Evolutionary conservation across 768 basidiomycete species (phyloP).

Genomic region (Leccinellum albellum): DNA sequence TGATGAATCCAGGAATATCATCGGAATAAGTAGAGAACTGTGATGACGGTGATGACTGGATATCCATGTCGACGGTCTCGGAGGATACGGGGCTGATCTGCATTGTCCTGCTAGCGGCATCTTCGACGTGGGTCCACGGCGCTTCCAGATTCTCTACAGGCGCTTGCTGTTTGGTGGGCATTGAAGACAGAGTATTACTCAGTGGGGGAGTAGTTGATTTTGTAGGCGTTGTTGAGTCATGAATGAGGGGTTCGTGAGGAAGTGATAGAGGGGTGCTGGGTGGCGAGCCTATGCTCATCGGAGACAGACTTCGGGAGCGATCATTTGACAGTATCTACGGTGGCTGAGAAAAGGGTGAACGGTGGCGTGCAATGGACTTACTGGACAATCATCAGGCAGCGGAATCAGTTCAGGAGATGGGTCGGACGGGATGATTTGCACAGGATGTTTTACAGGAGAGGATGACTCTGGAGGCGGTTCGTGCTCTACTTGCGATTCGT

Average conservation of each 20-base stretch:
- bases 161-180: constrained; percentile 16
- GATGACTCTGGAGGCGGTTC: constrained; percentile 7
- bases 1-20: constrained; percentile 33
- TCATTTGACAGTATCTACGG: constrained; percentile 29
- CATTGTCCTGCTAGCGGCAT: constrained; percentile 26
- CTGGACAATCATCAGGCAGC: constrained; percentile 17
- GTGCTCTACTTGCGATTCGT: constrained; percentile 1
- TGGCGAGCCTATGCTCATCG: constrained; percentile 59
- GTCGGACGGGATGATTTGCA: constrained; percentile 1
- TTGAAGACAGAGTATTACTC: constrained; percentile 10
- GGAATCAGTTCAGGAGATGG: constrained; percentile 13
- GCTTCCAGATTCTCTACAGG: constrained; percentile 14
- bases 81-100: constrained; percentile 32
- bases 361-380: constrained; percentile 14
- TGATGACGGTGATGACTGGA: constrained; percentile 32
- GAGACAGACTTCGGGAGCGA: constrained; percentile 49
- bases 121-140: constrained; percentile 21
- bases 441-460: constrained; percentile 9
- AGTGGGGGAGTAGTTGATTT: constrained; percentile 2
- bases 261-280: constrained; percentile 35
- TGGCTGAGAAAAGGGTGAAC: constrained; percentile 20
- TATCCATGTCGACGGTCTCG: constrained; percentile 33
- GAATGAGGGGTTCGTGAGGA: not conserved
- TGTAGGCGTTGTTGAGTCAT: constrained; percentile 3
- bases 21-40: constrained; percentile 21